Evolutionary conservation across 768 basidiomycete species (phyloP).

Genomic region (Trametes maxima): DNA sequence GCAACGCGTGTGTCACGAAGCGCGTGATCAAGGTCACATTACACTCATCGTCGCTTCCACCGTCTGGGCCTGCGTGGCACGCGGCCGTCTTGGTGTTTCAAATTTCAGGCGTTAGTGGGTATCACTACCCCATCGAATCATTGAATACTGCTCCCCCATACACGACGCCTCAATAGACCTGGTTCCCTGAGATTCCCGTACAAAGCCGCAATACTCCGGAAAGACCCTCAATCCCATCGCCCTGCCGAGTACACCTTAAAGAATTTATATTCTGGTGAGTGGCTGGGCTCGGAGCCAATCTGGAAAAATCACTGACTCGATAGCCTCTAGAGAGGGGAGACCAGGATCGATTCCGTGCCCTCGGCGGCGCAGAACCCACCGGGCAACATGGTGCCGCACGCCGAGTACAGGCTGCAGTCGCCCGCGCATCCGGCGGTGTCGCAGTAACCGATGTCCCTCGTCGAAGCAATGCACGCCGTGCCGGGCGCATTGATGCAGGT

Average conservation of each 20-base stretch:
- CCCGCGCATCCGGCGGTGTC: slow-evolving; percentile 28
- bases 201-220: too few relatives aligned
- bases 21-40: not conserved
- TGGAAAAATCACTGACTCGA: not conserved
- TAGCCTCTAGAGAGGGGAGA: not conserved
- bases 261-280: not conserved
- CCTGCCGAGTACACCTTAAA: not conserved
- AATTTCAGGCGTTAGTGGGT: too few relatives aligned
- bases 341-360: slow-evolving; percentile 29
- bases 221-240: too few relatives aligned
- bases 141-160: too few relatives aligned
- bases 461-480: slow-evolving; percentile 36
- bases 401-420: slow-evolving; percentile 28
- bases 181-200: too few relatives aligned
- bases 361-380: slow-evolving; percentile 36
- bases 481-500: slow-evolving; percentile 33
- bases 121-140: too few relatives aligned
- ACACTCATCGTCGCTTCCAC: not conserved
- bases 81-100: not conserved
- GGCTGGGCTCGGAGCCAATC: not conserved
- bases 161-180: too few relatives aligned
- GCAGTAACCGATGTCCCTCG: slow-evolving; percentile 36
- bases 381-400: slow-evolving; percentile 32
- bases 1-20: not conserved
- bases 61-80: not conserved